Evolutionary conservation across 306 rosid genomes (phyloP).

Genomic region (Quercus rubra): DNA sequence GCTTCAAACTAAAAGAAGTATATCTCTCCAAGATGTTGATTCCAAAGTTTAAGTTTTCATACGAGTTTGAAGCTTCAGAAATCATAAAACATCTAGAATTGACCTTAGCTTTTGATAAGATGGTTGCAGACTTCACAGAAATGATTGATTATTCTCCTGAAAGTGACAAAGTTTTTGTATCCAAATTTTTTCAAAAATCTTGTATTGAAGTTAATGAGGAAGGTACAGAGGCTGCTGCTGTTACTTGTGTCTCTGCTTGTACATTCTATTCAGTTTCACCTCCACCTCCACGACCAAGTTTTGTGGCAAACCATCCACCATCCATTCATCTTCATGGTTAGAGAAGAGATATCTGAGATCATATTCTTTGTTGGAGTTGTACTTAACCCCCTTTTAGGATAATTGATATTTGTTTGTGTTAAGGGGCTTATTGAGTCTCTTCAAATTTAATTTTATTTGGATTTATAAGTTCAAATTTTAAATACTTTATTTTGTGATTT

Average conservation of each 20-base stretch:
- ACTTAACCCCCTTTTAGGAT: slow-evolving; percentile 8
- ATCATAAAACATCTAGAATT: not conserved
- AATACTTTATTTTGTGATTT: too few relatives aligned
- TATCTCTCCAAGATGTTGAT: slow-evolving; percentile 16
- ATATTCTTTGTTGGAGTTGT: slow-evolving; percentile 15
- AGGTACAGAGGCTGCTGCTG: not conserved
- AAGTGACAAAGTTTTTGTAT: not conserved
- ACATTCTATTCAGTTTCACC: not conserved
- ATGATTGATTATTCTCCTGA: not conserved
- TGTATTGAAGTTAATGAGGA: slow-evolving; percentile 5
- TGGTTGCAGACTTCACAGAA: not conserved
- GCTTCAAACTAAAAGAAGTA: not conserved
- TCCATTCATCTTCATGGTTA: slow-evolving; percentile 19
- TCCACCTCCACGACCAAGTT: not conserved
- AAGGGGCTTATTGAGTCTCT: too few relatives aligned
- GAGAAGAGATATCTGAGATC: not conserved
- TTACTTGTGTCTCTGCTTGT: not conserved
- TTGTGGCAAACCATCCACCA: slow-evolving; percentile 26
- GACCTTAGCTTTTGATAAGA: not conserved
- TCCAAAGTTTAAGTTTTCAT: slow-evolving; percentile 9
- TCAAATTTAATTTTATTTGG: too few relatives aligned
- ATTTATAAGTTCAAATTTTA: too few relatives aligned
- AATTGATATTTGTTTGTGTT: too few relatives aligned
- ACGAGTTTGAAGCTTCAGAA: slow-evolving; percentile 2
- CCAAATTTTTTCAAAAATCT: not conserved